phyloP scores from a whole-genome alignment of 1,139 yeast species.

The Candida labiduridarum region DNA sequence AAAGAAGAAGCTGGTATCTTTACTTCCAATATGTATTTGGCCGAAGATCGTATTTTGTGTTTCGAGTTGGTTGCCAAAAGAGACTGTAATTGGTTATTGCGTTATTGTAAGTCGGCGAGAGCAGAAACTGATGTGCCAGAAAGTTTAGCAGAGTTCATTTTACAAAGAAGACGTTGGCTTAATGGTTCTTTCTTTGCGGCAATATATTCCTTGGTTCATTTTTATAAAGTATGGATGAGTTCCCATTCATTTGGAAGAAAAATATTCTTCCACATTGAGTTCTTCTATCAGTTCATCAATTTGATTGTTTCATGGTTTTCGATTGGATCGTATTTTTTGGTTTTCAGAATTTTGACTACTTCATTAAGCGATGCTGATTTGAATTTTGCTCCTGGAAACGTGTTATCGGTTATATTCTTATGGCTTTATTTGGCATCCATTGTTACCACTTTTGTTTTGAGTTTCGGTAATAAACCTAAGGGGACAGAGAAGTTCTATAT shows the following conservation, averaged over 20 bases:
- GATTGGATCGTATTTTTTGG: conserved; percentile 77
- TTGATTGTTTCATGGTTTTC: conserved; percentile 75
- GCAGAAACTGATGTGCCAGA: conserved; percentile 57
- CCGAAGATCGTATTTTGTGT: conserved; percentile 54
- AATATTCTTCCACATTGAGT: conserved; percentile 45
- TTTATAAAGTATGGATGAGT: conserved; percentile 46
- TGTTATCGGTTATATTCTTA: conserved; percentile 76
- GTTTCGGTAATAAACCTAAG: conserved; percentile 93
- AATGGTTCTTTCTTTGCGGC: conserved; percentile 56
- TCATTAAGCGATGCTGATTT: conserved; percentile 58
- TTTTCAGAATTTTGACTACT: conserved; percentile 75
- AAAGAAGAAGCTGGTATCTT: conserved; percentile 52
- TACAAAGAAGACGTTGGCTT: conserved; percentile 55
- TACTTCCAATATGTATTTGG: conserved; percentile 53
- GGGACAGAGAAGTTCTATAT: conserved; percentile 85
- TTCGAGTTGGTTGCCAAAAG: conserved; percentile 50
- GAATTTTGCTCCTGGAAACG: conserved; percentile 66
- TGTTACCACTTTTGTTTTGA: conserved; percentile 86
- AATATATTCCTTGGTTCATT: conserved; percentile 48
- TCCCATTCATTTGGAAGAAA: conserved; percentile 46
- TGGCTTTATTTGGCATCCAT: conserved; percentile 90
- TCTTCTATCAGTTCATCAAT: conserved; percentile 52
- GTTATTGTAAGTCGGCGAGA: conserved; percentile 48
- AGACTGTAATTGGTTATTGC: conserved; percentile 47
- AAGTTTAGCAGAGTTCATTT: conserved; percentile 45